A percentile compares a stretch with the other conserved stretches of the same genome.
phyloP scores from a whole-genome alignment of 2,329 filamentous ascomycete species.

The Alternaria brassicicola region DNA sequence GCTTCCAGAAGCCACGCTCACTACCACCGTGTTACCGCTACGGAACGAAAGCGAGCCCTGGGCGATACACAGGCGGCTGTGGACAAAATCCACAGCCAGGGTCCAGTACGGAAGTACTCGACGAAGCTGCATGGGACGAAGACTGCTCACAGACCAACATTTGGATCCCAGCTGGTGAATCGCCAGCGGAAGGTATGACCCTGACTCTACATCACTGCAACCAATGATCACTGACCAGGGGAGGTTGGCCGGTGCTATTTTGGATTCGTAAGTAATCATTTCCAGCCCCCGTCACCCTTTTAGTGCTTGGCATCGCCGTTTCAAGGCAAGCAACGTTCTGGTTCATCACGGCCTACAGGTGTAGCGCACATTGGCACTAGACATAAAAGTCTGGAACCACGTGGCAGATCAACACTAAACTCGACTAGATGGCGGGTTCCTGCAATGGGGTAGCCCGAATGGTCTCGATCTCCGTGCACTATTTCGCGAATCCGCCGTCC shows the following conservation, averaged over 20 bases:
- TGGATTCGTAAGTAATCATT: slow-evolving; percentile 57
- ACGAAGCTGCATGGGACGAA: slow-evolving; percentile 53
- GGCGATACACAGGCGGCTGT: slow-evolving; percentile 50
- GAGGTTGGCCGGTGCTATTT: slow-evolving; percentile 64
- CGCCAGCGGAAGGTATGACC: slow-evolving; percentile 45
- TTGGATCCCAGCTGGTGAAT: slow-evolving; percentile 58
- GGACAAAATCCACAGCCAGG: slow-evolving; percentile 60
- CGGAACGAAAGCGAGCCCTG: slow-evolving; percentile 57
- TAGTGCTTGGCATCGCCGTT: slow-evolving; percentile 5
- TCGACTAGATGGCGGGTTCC: slow-evolving; percentile 59
- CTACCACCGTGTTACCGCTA: slow-evolving; percentile 59
- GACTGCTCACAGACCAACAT: slow-evolving; percentile 64
- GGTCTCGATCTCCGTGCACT: slow-evolving; percentile 53
- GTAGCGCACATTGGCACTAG: neutral
- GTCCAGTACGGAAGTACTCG: slow-evolving; percentile 14
- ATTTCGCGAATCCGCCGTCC: slow-evolving; percentile 55
- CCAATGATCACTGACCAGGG: slow-evolving; percentile 4
- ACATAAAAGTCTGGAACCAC: neutral
- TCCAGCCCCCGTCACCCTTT: neutral
- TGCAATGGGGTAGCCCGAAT: slow-evolving; percentile 63
- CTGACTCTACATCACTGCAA: neutral
- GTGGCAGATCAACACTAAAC: slow-evolving; percentile 6
- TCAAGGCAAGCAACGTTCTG: neutral
- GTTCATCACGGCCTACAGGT: neutral
- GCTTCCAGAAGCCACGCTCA: slow-evolving; percentile 58